These are phyloP conservation scores for Ophiostoma australiae DNA, from an alignment of 2,329 filamentous ascomycete genomes.

Conservation along the genomic window DNA sequence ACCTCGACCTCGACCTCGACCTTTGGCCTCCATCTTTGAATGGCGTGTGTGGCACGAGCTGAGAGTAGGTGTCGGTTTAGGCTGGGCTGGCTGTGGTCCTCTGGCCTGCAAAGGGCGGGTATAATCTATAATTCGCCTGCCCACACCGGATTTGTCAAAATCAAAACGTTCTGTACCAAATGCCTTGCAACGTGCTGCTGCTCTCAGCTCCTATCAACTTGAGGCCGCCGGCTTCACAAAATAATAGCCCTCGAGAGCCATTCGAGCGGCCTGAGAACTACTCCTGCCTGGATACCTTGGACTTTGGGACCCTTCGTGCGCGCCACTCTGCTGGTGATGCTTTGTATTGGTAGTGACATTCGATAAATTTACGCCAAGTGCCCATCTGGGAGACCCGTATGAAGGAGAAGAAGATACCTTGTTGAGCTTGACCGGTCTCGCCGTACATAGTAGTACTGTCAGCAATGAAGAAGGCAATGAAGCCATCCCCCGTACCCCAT, in stretches of 20 bases:
- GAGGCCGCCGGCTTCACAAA: background rate
- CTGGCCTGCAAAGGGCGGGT: background rate
- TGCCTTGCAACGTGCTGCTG: background rate
- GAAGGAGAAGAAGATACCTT: background rate
- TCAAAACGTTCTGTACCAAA: background rate
- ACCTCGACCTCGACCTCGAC: background rate
- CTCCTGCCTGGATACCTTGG: background rate
- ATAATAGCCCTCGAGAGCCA: background rate
- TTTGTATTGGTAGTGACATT: background rate
- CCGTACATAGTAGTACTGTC: background rate
- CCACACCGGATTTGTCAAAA: background rate
- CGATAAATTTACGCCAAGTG: background rate
- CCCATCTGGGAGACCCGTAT: background rate
- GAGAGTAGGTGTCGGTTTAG: background rate
- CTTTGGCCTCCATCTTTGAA: background rate
- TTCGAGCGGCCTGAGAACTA: background rate
- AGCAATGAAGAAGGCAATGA: background rate
- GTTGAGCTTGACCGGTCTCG: background rate
- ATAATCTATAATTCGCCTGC: background rate
- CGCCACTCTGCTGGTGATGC: background rate
- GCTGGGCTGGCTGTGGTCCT: background rate
- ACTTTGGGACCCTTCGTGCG: background rate
- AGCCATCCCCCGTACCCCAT: background rate
- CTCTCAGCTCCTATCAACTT: background rate
- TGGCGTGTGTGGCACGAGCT: background rate